These are phyloP conservation scores for Diutina rugosa DNA, from an alignment of 1,139 yeast species.

Conservation along the genomic window DNA sequence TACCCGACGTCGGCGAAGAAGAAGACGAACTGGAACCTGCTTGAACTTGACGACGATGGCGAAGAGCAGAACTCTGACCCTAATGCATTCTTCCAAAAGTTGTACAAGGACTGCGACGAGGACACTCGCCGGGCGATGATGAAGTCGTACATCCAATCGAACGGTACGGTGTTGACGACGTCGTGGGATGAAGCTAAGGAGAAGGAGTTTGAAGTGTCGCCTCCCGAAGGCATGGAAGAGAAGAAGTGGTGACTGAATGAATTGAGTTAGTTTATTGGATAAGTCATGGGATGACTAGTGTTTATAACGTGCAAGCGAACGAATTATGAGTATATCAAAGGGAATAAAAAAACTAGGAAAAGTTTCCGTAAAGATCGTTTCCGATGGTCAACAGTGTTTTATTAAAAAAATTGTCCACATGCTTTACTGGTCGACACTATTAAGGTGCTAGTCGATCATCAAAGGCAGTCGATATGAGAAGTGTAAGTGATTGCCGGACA, in stretches of 20 bases:
- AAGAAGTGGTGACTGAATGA: slow-evolving; percentile 20
- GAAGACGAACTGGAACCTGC: slow-evolving; percentile 61
- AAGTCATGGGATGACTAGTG: neutral
- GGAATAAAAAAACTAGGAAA: too few relatives aligned
- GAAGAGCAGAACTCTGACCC: slow-evolving; percentile 36
- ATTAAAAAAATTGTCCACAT: too few relatives aligned
- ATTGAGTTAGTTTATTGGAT: too few relatives aligned
- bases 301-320: neutral
- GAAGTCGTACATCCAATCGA: slow-evolving; percentile 89
- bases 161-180: slow-evolving; percentile 88
- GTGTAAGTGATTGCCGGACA: too few relatives aligned
- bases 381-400: too few relatives aligned
- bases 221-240: slow-evolving; percentile 63
- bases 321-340: neutral
- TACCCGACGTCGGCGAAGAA: slow-evolving; percentile 56
- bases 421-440: too few relatives aligned
- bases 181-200: slow-evolving; percentile 85
- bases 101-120: slow-evolving; percentile 74
- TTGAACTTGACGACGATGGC: slow-evolving; percentile 42
- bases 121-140: slow-evolving; percentile 91
- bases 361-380: too few relatives aligned
- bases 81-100: slow-evolving; percentile 52
- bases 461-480: too few relatives aligned
- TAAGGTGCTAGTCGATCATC: too few relatives aligned
- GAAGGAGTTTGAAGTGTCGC: slow-evolving; percentile 53